A percentile compares a stretch with the other conserved stretches of the same genome.
phyloP scores from a whole-genome alignment of 352 stramenopile species.

The Globisporangium megalacanthum region DNA sequence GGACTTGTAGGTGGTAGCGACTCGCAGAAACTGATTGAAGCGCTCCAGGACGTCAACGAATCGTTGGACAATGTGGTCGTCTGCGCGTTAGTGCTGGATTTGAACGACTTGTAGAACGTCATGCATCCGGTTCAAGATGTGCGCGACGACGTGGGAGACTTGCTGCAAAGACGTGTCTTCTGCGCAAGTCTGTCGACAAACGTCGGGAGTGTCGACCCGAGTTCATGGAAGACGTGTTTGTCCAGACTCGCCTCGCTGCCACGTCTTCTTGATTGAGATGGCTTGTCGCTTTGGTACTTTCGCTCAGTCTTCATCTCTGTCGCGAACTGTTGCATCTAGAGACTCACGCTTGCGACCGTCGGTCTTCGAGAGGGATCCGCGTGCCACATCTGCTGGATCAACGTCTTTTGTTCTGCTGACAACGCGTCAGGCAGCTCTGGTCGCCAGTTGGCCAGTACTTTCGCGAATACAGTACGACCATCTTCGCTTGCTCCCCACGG shows the following conservation, averaged over 20 bases:
- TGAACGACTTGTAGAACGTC: too few species aligned
- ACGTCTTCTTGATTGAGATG: too few species aligned
- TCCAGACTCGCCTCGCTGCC: background rate
- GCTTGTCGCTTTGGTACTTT: background rate
- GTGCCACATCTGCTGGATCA: slow-evolving; percentile 1
- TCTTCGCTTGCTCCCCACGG: background rate
- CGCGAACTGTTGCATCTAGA: background rate
- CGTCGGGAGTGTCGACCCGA: background rate
- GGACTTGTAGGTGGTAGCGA: background rate
- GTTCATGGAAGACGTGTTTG: background rate
- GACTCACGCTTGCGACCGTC: background rate
- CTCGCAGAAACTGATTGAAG: slow-evolving; percentile 1
- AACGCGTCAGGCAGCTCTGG: background rate
- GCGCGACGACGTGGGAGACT: too few species aligned
- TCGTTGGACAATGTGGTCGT: too few species aligned
- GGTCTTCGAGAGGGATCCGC: background rate
- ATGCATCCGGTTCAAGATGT: too few species aligned
- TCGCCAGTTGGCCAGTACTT: background rate
- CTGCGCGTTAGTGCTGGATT: too few species aligned
- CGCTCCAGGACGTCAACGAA: background rate
- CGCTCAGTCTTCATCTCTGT: background rate
- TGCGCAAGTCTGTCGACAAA: too few species aligned
- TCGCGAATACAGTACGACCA: too few species aligned
- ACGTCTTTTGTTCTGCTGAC: background rate
- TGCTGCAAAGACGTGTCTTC: background rate